Conservation (phyloP, 2,329 filamentous ascomycete genomes). For the Plectosphaerella cucumerina region DNA sequence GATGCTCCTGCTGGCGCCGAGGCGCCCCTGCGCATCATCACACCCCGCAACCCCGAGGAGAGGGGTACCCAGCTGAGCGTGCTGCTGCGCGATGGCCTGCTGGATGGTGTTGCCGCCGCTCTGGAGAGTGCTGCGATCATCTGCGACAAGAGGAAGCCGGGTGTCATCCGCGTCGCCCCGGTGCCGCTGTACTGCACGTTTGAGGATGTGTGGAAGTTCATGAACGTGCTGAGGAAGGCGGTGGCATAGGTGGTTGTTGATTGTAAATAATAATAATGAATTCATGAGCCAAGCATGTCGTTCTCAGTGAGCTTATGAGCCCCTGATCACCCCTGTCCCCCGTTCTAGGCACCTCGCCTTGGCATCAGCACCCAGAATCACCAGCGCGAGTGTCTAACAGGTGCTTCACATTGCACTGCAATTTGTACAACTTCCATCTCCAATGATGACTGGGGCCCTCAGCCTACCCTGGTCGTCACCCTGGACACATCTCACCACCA, state of each 20-base stretch:
- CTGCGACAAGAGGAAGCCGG: constrained; percentile 78
- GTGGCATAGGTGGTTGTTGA: constrained; percentile 6
- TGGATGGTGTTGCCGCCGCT: constrained; percentile 62
- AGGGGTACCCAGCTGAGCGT: constrained; percentile 79
- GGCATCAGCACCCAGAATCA: no score
- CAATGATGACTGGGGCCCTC: no score
- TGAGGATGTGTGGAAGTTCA: constrained; percentile 58
- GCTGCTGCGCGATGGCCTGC: constrained; percentile 59
- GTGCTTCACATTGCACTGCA: no score
- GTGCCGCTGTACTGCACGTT: constrained; percentile 82
- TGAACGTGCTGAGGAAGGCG: constrained; percentile 32
- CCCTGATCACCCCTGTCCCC: no score
- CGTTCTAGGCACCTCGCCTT: no score
- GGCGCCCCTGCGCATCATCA: constrained; percentile 59
- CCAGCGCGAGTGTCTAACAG: no score
- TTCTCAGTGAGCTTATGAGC: no score
- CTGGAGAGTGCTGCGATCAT: constrained; percentile 68
- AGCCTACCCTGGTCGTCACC: no score
- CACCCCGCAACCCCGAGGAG: constrained; percentile 62
- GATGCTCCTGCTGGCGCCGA: constrained; percentile 16
- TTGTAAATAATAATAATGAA: background rate
- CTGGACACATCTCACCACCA: no score
- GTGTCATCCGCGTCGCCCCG: constrained; percentile 80
- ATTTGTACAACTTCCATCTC: no score
- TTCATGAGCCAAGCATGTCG: background rate